Percentiles rank a stretch among this genome's conserved stretches.
These are phyloP conservation scores for Phalaenopsis equestris DNA, from an alignment of 106 monocot genomes.

Conservation along the genomic window DNA sequence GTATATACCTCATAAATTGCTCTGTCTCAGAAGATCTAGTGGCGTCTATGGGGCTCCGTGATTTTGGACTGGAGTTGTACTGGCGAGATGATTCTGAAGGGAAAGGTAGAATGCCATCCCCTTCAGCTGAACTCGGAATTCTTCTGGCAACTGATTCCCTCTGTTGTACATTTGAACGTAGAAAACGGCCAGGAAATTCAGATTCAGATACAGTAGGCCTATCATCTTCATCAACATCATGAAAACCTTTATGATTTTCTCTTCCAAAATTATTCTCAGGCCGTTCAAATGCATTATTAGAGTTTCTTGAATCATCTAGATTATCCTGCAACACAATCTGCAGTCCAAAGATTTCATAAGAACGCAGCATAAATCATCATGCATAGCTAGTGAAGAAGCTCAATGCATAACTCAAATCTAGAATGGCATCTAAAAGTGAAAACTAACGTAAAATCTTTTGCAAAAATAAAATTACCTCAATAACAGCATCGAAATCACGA, in stretches of 20 bases:
- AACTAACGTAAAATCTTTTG: background rate
- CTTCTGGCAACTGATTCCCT: conserved; percentile 17
- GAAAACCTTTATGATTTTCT: conserved; percentile 14
- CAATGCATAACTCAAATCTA: background rate
- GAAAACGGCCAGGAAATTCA: conserved; percentile 18
- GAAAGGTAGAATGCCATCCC: conserved; percentile 22
- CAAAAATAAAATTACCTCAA: conserved; percentile 47
- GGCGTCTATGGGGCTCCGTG: conserved; percentile 19
- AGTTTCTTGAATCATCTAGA: conserved; percentile 29
- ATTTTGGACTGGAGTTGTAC: conserved; percentile 24
- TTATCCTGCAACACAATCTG: conserved; percentile 65
- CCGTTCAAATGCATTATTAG: conserved; percentile 32
- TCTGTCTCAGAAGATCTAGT: conserved; percentile 10
- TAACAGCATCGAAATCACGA: conserved; percentile 80
- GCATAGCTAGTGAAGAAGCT: background rate
- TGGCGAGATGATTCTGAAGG: conserved; percentile 20
- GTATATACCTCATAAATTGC: conserved; percentile 49
- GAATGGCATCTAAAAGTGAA: background rate
- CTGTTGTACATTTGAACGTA: conserved; percentile 15
- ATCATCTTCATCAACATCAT: conserved; percentile 29
- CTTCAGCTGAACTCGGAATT: conserved; percentile 26
- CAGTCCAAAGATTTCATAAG: conserved; percentile 2
- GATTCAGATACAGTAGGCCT: conserved; percentile 20
- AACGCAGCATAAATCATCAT: background rate
- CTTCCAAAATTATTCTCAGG: conserved; percentile 28